Percentiles rank a stretch among this genome's conserved stretches.
These are phyloP conservation scores for Scleromitrula shiraiana DNA, from an alignment of 2,329 filamentous ascomycete genomes.

Conservation along the genomic window DNA sequence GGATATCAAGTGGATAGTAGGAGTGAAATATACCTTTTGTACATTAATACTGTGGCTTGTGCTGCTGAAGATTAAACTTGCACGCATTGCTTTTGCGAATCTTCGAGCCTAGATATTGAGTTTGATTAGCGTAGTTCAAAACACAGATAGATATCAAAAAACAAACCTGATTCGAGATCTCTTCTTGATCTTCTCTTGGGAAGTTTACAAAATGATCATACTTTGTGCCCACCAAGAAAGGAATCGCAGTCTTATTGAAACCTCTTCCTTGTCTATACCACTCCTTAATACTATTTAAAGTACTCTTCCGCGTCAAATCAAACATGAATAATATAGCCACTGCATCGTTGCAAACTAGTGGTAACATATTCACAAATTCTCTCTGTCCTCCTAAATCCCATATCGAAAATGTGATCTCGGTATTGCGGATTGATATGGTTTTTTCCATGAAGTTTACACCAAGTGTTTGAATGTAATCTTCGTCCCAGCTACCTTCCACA, in stretches of 20 bases:
- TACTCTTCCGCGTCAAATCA: constrained; percentile 94
- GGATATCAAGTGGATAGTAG: not conserved
- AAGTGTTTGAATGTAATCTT: constrained; percentile 98
- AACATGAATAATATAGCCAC: constrained; percentile 99
- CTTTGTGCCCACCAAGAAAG: constrained; percentile 93
- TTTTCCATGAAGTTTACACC: constrained; percentile 99
- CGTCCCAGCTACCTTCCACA: constrained; percentile 98
- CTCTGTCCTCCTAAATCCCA: constrained; percentile 97
- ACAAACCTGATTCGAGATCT: constrained; percentile 87
- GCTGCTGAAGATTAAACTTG: constrained; percentile 94
- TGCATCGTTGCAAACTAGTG: constrained; percentile 97
- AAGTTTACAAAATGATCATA: constrained; percentile 99
- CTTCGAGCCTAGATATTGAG: constrained; percentile 66
- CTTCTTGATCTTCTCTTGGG: constrained; percentile 91
- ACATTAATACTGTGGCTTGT: constrained; percentile 99
- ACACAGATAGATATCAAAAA: not conserved
- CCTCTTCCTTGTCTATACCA: constrained; percentile 97
- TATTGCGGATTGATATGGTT: constrained; percentile 98
- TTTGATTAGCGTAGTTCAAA: constrained; percentile 2
- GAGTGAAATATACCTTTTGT: constrained; percentile 65
- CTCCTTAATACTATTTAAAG: constrained; percentile 97
- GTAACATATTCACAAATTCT: constrained; percentile 99
- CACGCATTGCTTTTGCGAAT: constrained; percentile 97
- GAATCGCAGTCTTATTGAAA: constrained; percentile 99
- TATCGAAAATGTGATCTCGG: constrained; percentile 98